These are phyloP conservation scores for Venturia aucupariae DNA, from an alignment of 2,329 filamentous ascomycete genomes.

Conservation along the genomic window DNA sequence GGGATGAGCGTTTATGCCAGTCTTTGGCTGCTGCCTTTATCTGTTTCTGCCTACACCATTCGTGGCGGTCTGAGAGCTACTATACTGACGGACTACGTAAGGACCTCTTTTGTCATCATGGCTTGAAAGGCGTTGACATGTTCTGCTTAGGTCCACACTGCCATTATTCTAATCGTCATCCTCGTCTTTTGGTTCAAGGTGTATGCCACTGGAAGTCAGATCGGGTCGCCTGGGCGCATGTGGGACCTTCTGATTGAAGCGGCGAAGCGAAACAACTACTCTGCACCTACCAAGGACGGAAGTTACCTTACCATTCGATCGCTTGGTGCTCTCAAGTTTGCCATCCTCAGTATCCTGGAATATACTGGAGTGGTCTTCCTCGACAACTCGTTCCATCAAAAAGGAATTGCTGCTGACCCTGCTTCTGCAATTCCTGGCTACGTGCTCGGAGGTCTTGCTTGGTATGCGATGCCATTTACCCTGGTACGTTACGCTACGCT, in stretches of 20 bases:
- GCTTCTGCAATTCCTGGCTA: slow-evolving; percentile 19
- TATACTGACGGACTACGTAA: slow-evolving; percentile 30
- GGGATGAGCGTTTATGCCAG: slow-evolving; percentile 21
- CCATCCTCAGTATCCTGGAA: slow-evolving; percentile 33
- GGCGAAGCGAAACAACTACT: slow-evolving; percentile 40
- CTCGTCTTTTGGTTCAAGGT: slow-evolving; percentile 34
- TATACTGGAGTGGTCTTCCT: slow-evolving; percentile 21
- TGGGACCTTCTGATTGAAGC: slow-evolving; percentile 24
- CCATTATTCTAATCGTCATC: slow-evolving; percentile 36
- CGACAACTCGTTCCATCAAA: slow-evolving; percentile 23
- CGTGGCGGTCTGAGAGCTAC: slow-evolving; percentile 23
- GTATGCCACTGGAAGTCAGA: slow-evolving; percentile 17
- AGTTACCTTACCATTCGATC: slow-evolving; percentile 20
- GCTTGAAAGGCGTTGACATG: not conserved
- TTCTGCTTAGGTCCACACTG: slow-evolving; percentile 35
- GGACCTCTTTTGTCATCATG: slow-evolving; percentile 17
- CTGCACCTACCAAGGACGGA: slow-evolving; percentile 55
- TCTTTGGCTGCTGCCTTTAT: slow-evolving; percentile 21
- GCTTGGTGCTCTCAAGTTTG: slow-evolving; percentile 29
- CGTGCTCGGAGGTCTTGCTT: slow-evolving; percentile 19
- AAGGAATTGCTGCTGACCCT: slow-evolving; percentile 22
- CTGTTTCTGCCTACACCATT: slow-evolving; percentile 22
- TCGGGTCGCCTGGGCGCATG: slow-evolving; percentile 20
- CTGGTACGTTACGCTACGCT: slow-evolving; percentile 22
- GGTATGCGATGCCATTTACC: slow-evolving; percentile 21